Conservation (phyloP, 345 rosid species). For the Pistacia integerrima region DNA sequence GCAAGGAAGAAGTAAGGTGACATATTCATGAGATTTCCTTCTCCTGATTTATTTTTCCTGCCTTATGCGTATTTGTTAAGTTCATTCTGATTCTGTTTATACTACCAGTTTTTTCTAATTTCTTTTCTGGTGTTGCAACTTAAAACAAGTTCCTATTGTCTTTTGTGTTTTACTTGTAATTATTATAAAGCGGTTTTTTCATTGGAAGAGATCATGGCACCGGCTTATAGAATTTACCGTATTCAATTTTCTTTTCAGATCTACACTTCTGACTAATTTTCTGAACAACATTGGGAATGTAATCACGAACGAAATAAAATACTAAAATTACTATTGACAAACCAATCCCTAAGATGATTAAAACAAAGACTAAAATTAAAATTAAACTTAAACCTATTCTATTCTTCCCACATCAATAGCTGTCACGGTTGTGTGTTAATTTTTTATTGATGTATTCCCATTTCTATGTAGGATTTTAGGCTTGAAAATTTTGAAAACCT, state of each 20-base stretch:
- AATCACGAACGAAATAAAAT: no score
- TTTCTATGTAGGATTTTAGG: neutral
- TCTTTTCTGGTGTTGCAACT: neutral
- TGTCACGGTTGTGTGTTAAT: neutral
- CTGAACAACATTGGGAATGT: neutral
- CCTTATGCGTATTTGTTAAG: neutral
- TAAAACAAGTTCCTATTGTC: neutral
- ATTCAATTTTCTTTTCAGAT: neutral
- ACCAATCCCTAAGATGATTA: no score
- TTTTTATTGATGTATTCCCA: neutral
- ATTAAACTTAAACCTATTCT: no score
- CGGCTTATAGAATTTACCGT: neutral
- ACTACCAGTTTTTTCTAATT: neutral
- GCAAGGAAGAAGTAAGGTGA: conserved; percentile 97
- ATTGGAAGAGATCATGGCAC: neutral
- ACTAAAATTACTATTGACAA: no score
- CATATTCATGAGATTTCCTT: conserved; percentile 9
- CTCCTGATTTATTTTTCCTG: neutral
- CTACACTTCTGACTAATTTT: neutral
- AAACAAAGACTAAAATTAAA: no score
- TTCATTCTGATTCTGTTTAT: neutral
- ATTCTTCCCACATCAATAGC: no score
- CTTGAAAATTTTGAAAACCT: neutral
- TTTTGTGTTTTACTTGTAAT: neutral
- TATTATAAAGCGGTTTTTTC: neutral